A percentile compares a stretch with the other conserved stretches of the same genome.
phyloP scores from a whole-genome alignment of 2,329 filamentous ascomycete genomes.

The Nemania sp. region DNA sequence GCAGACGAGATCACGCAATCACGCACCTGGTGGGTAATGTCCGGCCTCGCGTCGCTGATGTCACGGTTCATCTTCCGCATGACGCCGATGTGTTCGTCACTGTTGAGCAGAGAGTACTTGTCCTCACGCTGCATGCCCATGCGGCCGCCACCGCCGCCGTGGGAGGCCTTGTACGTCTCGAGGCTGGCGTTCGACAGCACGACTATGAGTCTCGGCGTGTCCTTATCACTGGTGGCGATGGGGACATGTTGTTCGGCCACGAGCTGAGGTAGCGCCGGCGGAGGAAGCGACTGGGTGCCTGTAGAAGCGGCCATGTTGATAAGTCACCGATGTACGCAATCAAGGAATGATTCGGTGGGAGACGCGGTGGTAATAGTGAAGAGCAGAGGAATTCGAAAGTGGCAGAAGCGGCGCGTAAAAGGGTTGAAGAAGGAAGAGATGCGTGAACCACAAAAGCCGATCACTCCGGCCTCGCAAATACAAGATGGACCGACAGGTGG shows the following conservation, averaged over 20 bases:
- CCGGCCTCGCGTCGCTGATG: constrained; percentile 94
- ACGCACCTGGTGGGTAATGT: constrained; percentile 96
- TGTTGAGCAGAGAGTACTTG: constrained; percentile 97
- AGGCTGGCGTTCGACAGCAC: constrained; percentile 96
- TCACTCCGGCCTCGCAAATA: too few relatives aligned
- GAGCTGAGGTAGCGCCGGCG: constrained; percentile 85
- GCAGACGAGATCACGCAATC: constrained; percentile 1
- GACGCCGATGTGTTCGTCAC: constrained; percentile 97
- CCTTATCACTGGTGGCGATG: constrained; percentile 84
- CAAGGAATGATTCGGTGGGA: neutral
- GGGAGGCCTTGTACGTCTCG: constrained; percentile 93
- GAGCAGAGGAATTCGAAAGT: neutral
- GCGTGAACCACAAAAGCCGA: too few relatives aligned
- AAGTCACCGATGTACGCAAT: constrained; percentile 9
- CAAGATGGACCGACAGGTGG: too few relatives aligned
- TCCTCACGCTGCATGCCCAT: constrained; percentile 75
- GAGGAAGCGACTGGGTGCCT: constrained; percentile 95
- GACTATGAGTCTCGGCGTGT: constrained; percentile 88
- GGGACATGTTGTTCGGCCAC: constrained; percentile 90
- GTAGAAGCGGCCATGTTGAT: constrained; percentile 38
- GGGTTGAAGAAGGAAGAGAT: too few relatives aligned
- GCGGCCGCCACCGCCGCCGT: constrained; percentile 62
- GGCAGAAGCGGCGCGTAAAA: too few relatives aligned
- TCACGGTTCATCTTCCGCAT: constrained; percentile 99
- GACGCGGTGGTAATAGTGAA: neutral